Evolutionary conservation across 257 asterid species (phyloP).

Genomic region (Handroanthus guayacan): DNA sequence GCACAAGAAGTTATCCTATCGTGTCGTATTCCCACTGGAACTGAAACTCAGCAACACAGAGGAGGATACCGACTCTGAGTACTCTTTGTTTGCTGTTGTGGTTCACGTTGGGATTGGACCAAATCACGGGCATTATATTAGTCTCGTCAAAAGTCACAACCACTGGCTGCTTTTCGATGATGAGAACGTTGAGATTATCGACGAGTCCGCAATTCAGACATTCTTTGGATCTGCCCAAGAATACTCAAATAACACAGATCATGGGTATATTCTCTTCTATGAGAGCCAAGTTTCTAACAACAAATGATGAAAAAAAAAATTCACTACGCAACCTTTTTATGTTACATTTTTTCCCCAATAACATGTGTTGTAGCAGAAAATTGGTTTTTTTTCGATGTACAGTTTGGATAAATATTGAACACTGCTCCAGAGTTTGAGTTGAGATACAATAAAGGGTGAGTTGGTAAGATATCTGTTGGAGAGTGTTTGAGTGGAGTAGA

Average conservation of each 20-base stretch:
- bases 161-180: conserved; percentile 77
- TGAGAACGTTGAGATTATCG: conserved; percentile 70
- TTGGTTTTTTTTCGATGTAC: conserved; percentile 8
- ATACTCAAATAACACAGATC: conserved; percentile 59
- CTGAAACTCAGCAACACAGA: conserved; percentile 63
- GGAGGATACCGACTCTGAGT: conserved; percentile 65
- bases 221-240: conserved; percentile 75
- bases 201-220: conserved; percentile 69
- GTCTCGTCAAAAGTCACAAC: conserved; percentile 71
- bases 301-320: conserved; percentile 26
- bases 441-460: too few species aligned
- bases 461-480: too few species aligned
- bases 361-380: conserved; percentile 17
- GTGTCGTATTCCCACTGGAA: conserved; percentile 74
- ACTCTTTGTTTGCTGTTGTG: conserved; percentile 67
- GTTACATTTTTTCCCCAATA: not conserved
- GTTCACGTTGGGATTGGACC: conserved; percentile 80
- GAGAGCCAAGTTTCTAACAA: conserved; percentile 45
- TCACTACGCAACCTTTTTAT: not conserved
- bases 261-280: conserved; percentile 71
- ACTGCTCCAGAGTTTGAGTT: not conserved
- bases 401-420: too few species aligned
- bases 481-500: too few species aligned
- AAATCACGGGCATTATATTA: conserved; percentile 73
- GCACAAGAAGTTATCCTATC: conserved; percentile 64